Conservation (phyloP, 345 rosid species). For the Arabidopsis thaliana region TAIR10.1 NC_003076.8:18824001-18824500, state of each 20-base stretch:
- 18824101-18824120: constrained; percentile 40
- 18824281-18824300: constrained; percentile 48
- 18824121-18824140: constrained; percentile 40
- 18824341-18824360: constrained; percentile 35
- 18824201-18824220: constrained; percentile 44
- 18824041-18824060: constrained; percentile 36
- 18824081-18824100: constrained; percentile 35
- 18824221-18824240: constrained; percentile 50
- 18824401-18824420: neutral
- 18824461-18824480: constrained; percentile 36
- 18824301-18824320: constrained; percentile 42
- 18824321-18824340: constrained; percentile 39
- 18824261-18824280: constrained; percentile 36
- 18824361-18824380: constrained; percentile 42
- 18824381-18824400: constrained; percentile 10
- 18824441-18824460: constrained; percentile 33
- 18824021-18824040: constrained; percentile 53
- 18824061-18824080: constrained; percentile 44
- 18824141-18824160: constrained; percentile 43
- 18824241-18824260: constrained; percentile 39
- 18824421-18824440: neutral
- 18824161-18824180: constrained; percentile 52
- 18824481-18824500: constrained; percentile 31
- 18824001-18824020: constrained; percentile 50
- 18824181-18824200: constrained; percentile 51